Percentiles rank a stretch among this genome's conserved stretches.
Conservation (phyloP, 2,329 filamentous ascomycete genomes). For the Escovopsis sp. region DNA sequence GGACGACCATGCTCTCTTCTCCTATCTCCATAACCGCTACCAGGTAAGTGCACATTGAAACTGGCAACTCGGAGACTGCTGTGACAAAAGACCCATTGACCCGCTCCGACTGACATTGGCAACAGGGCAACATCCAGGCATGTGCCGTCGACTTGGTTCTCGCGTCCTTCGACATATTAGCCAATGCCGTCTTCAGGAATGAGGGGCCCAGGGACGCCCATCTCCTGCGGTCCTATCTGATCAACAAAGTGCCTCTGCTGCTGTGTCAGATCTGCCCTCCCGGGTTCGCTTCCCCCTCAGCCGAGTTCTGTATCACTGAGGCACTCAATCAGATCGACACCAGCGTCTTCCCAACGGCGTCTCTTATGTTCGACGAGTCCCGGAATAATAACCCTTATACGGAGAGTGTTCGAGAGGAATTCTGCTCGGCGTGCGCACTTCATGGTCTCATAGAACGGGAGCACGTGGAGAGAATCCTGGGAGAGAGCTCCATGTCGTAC, state of each 20-base stretch:
- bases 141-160: slow-evolving; percentile 72
- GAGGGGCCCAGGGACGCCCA: slow-evolving; percentile 46
- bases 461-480: slow-evolving; percentile 65
- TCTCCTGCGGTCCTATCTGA: slow-evolving; percentile 71
- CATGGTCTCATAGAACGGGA: slow-evolving; percentile 69
- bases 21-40: slow-evolving; percentile 72
- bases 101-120: neutral
- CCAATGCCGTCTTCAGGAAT: slow-evolving; percentile 64
- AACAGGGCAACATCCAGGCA: slow-evolving; percentile 57
- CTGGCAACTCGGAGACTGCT: too few species aligned
- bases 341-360: slow-evolving; percentile 50
- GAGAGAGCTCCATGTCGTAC: slow-evolving; percentile 69
- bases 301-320: slow-evolving; percentile 54
- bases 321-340: slow-evolving; percentile 70
- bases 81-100: too few species aligned
- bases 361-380: slow-evolving; percentile 42
- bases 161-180: slow-evolving; percentile 77
- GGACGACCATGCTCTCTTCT: slow-evolving; percentile 65
- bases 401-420: slow-evolving; percentile 50
- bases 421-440: slow-evolving; percentile 78
- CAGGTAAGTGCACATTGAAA: slow-evolving; percentile 39
- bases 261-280: slow-evolving; percentile 41
- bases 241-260: slow-evolving; percentile 47
- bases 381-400: slow-evolving; percentile 43
- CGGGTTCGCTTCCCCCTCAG: slow-evolving; percentile 58